Evolutionary conservation across 306 rosid species (phyloP), one percentile per base, ranked within the genome.

Genomic region (Acacia crassicarpa): DNA sequence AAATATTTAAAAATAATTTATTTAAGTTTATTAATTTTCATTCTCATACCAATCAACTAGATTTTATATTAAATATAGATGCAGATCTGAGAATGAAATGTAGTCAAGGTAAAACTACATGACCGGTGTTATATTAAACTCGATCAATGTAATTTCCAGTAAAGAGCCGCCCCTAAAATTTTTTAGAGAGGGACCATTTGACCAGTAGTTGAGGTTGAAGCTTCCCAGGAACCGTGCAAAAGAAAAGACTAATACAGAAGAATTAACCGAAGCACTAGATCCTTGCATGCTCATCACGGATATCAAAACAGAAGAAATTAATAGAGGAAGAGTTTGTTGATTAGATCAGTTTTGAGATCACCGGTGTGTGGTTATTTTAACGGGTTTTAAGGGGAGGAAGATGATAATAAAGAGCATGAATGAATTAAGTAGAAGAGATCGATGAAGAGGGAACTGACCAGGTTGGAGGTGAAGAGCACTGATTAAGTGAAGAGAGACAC

Each of bases 401-500:
- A 53, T 94, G 9, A 53, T 10, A 45, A 32, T 2, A 45, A 0
- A 45, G 51, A 45, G 48, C 48, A 44, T 45, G 16, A 45, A 44
- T 45, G 16, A 45, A 45, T 45, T 45, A 45, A 45, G 13, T 12
- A 6, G 68, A 30, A 5, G 68, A 6, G 30, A 27, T 63, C 7
- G 11, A 63, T 22, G 27, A 25, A 4, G 38, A 27, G 30, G 40
- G 38, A 62, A 63, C 79, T 83, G 43, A 94, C 97, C 89, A 12
- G 89, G 79, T 56, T 88, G 90, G 22, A 76, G 78, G 73, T 82
- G 81, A 35, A 75, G 88, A 16, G 95, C 78, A 62, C 98, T 94
- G 13, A 94, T 76, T 59, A 94, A 89, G 41, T 76, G 89, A 2
- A 94, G 67, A 56, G 90, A 84, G 67, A 94, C 92, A 30, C 82